phyloP scores from a whole-genome alignment of 805 yeast genomes.

The Pichia occidentalis region DNA sequence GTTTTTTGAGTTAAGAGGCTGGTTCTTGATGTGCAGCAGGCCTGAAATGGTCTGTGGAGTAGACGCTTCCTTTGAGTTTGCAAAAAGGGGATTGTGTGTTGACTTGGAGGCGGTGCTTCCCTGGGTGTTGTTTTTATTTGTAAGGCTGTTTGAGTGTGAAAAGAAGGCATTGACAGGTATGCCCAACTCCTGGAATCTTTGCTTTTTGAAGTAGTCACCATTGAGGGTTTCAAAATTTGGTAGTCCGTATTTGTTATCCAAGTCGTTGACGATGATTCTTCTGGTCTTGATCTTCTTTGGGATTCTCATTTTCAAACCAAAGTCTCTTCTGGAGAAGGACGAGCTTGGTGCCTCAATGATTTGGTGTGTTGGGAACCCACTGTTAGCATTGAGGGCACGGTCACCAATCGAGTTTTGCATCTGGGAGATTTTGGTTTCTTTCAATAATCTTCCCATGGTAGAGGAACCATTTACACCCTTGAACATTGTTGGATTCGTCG shows the following conservation, averaged over 20 bases:
- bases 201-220: slow-evolving; percentile 52
- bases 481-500: slow-evolving; percentile 13
- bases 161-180: slow-evolving; percentile 35
- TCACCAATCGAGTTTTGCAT: slow-evolving; percentile 27
- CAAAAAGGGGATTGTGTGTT: slow-evolving; percentile 36
- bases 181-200: slow-evolving; percentile 65
- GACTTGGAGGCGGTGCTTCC: background rate
- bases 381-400: slow-evolving; percentile 21
- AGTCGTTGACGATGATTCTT: slow-evolving; percentile 54
- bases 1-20: slow-evolving; percentile 18
- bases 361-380: slow-evolving; percentile 59
- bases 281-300: slow-evolving; percentile 57
- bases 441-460: slow-evolving; percentile 24
- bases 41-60: slow-evolving; percentile 24
- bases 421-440: slow-evolving; percentile 30
- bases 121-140: background rate
- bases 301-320: slow-evolving; percentile 66
- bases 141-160: slow-evolving; percentile 5
- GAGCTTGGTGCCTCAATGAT: slow-evolving; percentile 63
- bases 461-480: slow-evolving; percentile 22
- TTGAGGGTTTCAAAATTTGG: slow-evolving; percentile 64
- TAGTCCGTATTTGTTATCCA: slow-evolving; percentile 61
- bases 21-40: slow-evolving; percentile 21
- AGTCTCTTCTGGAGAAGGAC: slow-evolving; percentile 59
- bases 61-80: slow-evolving; percentile 20